Evolutionary conservation across 1,284 basidiomycete species (phyloP), one percentile per base, ranked within the genome.

Genomic region (Ganoderma resinaceum): DNA sequence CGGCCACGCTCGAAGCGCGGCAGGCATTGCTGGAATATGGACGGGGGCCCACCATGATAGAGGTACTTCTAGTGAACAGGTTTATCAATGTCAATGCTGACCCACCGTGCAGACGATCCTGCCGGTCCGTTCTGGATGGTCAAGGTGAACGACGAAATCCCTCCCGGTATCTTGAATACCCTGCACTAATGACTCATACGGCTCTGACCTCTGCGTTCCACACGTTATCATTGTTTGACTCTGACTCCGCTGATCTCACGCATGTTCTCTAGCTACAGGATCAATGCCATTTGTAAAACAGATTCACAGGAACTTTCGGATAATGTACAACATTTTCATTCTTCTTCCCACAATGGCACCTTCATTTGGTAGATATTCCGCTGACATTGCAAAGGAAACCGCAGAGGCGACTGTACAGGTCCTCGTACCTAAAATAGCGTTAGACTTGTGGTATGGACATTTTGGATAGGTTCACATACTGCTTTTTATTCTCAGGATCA

Each of bases 1-100:
- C 23, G 90, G 90, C 12, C 83, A 84, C 37, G 80, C 88, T 23
- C 87, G 84, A 38, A 91, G 89, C 76, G 87, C 87, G 6, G 84
- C 84, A 61, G 91, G 91, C 3, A 80, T 92, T 20, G 83, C 88
- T 31, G 90, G 91, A 4, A 82, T 86, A 12, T 93, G 90, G 90
- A 87, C 87, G 2, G 88, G 89, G 5, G 85, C 84, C 16, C 75
- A 80, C 66, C 90, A 91, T 71, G 85, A 87, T 60, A 82, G 83
- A 72, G 88, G 73, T 73, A 35, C 12, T 40, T 38, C n/a, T 2
- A 55, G 5, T 23, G 1, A 53, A 61, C 58, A 8, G 65, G 38
- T 42, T 29, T 61, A 59, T 31, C 9, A 16, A 8, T 49, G 23
- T 43, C 1, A 11, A 23, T 52, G 16, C n/a, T 61, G 29, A 66